Base-by-base conservation (phyloP, 2,329 filamentous ascomycete species). In the Raffaelea arxii region DNA sequence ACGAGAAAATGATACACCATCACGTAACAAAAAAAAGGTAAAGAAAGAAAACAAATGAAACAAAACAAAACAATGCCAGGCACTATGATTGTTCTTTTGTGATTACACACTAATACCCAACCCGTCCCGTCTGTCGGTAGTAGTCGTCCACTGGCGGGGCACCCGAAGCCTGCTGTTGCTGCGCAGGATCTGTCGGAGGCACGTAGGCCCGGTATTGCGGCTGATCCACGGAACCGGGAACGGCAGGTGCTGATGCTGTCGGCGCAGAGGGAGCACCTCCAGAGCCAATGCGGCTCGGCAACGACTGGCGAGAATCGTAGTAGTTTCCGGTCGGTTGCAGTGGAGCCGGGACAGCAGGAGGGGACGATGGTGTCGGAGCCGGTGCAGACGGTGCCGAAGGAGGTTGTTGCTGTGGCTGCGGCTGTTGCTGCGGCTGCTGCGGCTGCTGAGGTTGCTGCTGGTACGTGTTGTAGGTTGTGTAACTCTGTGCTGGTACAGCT, bases 131-230 rank as follows among this genome's bases (percentile, higher is more conserved):
- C 53, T 72, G 69, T 42, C 75, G 65, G 56, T 80, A 80, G 55
- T 76, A 80, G 57, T 78, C 77, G 43, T 67, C 68, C 4, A 74
- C 73, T 4, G 70, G 73, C 49, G 69, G 11, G 25, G 25, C 23
- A 25, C 39, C 37, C 21, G 41, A n/a, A 18, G 39, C 42, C 22
- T 74, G 2, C 70, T 68, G 9, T 64, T 69, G 58, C 18, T 74
- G 2, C 70, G 69, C 10, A 64, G 69, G 57, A 44, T 46, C 51
- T 62, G 25, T 57, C 35, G 50, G 72, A 4, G 76, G 76, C 3
- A 73, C 69, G 49, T 83, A 83, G 0, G 79, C 72, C 58, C 75
- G 80, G 54, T 81, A 82, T 58, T 78, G 75, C 35, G 66, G 66
- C 55, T 68, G 65, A 18, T 55, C 43, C 18, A 24, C 27, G 3